Evolutionary conservation across 768 basidiomycete genomes (phyloP), one percentile per base, ranked within the genome.

Genomic region (Tulasnella sp.): DNA sequence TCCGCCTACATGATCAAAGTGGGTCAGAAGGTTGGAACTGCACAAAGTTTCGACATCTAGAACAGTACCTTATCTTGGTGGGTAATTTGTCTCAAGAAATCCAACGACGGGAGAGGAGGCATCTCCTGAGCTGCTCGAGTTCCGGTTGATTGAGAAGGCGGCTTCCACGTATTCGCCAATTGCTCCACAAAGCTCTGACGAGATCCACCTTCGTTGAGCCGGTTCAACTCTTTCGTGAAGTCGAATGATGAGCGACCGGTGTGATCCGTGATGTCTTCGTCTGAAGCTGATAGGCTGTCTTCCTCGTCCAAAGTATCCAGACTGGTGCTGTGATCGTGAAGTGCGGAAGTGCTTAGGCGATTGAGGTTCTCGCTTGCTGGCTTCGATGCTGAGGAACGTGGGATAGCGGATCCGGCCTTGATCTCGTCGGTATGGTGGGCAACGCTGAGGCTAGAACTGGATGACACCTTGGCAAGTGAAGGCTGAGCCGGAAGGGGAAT

Each of bases 171-270:
- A 75, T 87, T 91, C 86, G 94, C 94, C 34, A 94, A 85, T 84
- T 95, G 91, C 84, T 94, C 93, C 4, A 95, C 91, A 83, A 95
- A 95, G 84, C 93, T 94, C 18, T 84, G 87, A 14, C 93, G 86
- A 0, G 90, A 91, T 1, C 83, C 92, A 44, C 92, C 92, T 82
- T 93, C 91, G 76, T 92, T 91, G 74, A 95, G 87, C 82, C 86
- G 90, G 84, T 88, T 85, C 76, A 95, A 84, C 84, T 94, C 94
- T 52, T 91, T 92, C 0, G 94, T 95, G 83, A 95, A 95, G 82
- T 95, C 94, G 80, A 95, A 95, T 1, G 91, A 92, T 82, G 89
- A 92, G 86, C 91, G 93, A 0, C 93, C 94, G 81, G 92, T 90
- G 76, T 89, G 89, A 36, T 81, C 80, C 77, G 91, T 91, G 34